Evolutionary conservation across 2,329 filamentous ascomycete genomes (phyloP), one percentile per base, ranked within the genome.

Genomic region (Bipolaris cookei): DNA sequence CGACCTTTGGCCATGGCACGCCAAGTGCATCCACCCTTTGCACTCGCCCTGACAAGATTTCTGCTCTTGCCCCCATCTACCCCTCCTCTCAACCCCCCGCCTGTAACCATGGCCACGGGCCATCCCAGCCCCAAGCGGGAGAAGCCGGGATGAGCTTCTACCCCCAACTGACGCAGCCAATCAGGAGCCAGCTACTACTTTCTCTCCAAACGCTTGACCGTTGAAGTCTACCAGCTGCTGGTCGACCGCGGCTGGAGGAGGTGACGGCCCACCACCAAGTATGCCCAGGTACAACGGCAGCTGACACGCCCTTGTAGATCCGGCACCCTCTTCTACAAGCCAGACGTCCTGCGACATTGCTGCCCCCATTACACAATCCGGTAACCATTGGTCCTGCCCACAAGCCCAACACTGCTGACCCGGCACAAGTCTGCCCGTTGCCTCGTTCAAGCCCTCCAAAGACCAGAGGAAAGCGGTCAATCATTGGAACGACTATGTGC

Each of bases 331-430:
- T 80, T 95, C 46, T 95, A 95, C 77, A 87, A 91, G 59, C 90
- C 91, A 13, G 89, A 95, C 75, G 88, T 91, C 68, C 84, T 84
- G 56, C 83, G 87, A 54, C 90, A 92, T 60, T 99, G 95, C 71
- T 99, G 95, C 75, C 92, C 93, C 42, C 92, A 97, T 71, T 98
- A 94, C 74, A 92, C 90, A 1, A 88, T 95, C 51, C 86, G 79
- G 80, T 81, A 65, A 50, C 71, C 35, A 48, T 37, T 25, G 10
- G 43, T 16, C 21, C 20, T 21, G 32, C n/a, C 20, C 20, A 7
- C 21, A 18, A 28, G 3, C 30, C 28, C 43, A n/a, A 14, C 28
- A 28, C 37, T 37, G 53, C 56, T 71, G 43, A 69, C 42, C 21
- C 35, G 20, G 30, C 30, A n/a, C 21, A 56, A 82, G 90, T 44